A percentile compares a stretch with the other conserved stretches of the same genome.
Evolutionary conservation across 2,329 filamentous ascomycete genomes (phyloP).

Genomic region (Teratosphaeriaceae sp.): DNA sequence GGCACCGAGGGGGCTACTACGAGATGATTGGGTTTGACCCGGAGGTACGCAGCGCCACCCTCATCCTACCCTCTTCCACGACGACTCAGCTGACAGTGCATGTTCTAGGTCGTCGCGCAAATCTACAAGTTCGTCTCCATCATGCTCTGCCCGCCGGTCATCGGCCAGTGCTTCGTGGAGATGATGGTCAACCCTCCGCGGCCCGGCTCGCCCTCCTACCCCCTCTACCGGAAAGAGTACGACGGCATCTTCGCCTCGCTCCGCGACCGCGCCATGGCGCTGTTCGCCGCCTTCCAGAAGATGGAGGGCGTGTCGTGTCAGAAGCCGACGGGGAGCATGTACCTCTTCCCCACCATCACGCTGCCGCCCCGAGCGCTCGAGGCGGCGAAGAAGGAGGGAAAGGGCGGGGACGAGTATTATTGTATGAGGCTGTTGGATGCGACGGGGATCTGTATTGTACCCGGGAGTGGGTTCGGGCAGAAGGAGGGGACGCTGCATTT

Average conservation of each 20-base stretch:
- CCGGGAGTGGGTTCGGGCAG: conserved; percentile 90
- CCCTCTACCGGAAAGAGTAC: conserved; percentile 81
- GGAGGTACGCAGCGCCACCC: conserved; percentile 24
- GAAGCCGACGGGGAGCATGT: conserved; percentile 91
- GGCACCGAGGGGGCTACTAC: conserved; percentile 95
- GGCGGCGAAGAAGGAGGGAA: conserved; percentile 68
- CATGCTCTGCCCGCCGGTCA: conserved; percentile 89
- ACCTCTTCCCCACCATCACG: conserved; percentile 92
- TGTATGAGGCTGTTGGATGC: conserved; percentile 83
- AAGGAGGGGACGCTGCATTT: conserved; percentile 88
- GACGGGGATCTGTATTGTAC: conserved; percentile 90
- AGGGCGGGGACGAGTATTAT: conserved; percentile 86
- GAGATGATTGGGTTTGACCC: conserved; percentile 83
- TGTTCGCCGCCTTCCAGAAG: conserved; percentile 82
- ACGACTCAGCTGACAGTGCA: not conserved
- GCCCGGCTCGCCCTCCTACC: conserved; percentile 74
- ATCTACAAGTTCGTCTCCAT: conserved; percentile 99
- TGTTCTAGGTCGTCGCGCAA: conserved; percentile 71
- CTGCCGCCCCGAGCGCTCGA: conserved; percentile 69
- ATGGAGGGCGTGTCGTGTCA: conserved; percentile 97
- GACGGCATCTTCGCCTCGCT: conserved; percentile 73
- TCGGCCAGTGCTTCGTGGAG: conserved; percentile 94
- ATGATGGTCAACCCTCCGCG: conserved; percentile 95
- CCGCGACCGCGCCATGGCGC: conserved; percentile 69
- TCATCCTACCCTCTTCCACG: too few relatives aligned